These are phyloP conservation scores for Marsdenia floribunda DNA, from an alignment of 257 asterid genomes.

Conservation along the genomic window DNA sequence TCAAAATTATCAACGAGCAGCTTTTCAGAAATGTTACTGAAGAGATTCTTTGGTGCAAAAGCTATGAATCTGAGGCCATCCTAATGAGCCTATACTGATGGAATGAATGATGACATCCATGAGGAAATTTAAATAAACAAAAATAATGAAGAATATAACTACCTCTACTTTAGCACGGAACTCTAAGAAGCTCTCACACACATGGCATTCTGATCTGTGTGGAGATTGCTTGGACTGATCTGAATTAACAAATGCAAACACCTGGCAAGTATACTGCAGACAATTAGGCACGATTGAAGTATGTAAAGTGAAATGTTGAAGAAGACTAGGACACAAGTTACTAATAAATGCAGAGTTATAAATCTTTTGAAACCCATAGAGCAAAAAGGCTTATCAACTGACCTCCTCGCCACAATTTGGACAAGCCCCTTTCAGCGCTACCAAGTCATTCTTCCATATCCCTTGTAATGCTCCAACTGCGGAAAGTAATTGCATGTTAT, in stretches of 20 bases:
- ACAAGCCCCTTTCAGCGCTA: constrained; percentile 86
- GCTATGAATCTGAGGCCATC: not conserved
- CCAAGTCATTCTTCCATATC: constrained; percentile 86
- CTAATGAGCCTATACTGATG: not conserved
- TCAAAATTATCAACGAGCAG: not conserved
- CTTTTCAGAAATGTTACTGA: not conserved
- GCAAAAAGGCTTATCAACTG: constrained; percentile 11
- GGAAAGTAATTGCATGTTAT: constrained; percentile 27
- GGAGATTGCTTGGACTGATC: constrained; percentile 55
- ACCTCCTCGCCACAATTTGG: constrained; percentile 99
- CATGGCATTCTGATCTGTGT: constrained; percentile 86
- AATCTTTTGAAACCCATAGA: not conserved
- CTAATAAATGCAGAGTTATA: not conserved
- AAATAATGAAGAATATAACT: constrained; percentile 18
- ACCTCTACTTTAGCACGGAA: constrained; percentile 87
- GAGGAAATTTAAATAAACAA: not conserved
- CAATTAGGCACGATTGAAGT: not conserved
- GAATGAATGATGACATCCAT: not conserved
- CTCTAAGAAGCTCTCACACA: constrained; percentile 89
- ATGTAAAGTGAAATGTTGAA: not conserved
- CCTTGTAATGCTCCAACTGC: constrained; percentile 85
- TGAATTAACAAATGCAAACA: constrained; percentile 84
- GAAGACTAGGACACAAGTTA: not conserved
- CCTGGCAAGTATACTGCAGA: constrained; percentile 43
- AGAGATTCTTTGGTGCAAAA: not conserved